Evolutionary conservation across 2,329 filamentous ascomycete genomes (phyloP).

Genomic region (Tolypocladium amazonense): DNA sequence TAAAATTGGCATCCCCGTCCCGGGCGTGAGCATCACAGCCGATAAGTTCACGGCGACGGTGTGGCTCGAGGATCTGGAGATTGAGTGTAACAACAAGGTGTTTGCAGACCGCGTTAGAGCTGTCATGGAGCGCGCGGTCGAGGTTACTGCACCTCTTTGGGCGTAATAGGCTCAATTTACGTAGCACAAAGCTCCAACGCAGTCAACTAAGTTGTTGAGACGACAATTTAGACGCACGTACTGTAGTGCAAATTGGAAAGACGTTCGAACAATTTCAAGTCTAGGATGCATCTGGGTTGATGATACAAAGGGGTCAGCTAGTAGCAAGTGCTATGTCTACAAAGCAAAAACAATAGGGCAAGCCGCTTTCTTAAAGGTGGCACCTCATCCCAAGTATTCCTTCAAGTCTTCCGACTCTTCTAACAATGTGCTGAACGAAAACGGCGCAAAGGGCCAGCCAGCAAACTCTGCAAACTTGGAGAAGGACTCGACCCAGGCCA

Average conservation of each 20-base stretch:
- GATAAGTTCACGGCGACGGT: slow-evolving; percentile 82
- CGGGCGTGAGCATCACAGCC: slow-evolving; percentile 75
- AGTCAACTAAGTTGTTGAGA: not conserved
- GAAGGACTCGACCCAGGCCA: slow-evolving; percentile 97
- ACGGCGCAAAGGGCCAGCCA: slow-evolving; percentile 77
- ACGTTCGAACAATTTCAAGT: not conserved
- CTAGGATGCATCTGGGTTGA: slow-evolving; percentile 9
- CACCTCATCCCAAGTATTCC: slow-evolving; percentile 38
- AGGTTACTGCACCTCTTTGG: slow-evolving; percentile 73
- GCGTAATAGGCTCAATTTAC: slow-evolving; percentile 18
- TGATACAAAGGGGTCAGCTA: slow-evolving; percentile 17
- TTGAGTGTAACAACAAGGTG: slow-evolving; percentile 72
- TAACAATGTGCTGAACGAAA: slow-evolving; percentile 74
- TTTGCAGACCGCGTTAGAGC: slow-evolving; percentile 77
- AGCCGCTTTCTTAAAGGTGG: slow-evolving; percentile 3
- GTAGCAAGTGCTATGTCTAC: slow-evolving; percentile 15
- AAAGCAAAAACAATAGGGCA: slow-evolving; percentile 9
- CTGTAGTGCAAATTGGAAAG: not conserved
- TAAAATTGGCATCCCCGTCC: slow-evolving; percentile 78
- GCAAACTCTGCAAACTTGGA: slow-evolving; percentile 94
- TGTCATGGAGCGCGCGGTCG: slow-evolving; percentile 81
- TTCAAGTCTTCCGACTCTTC: slow-evolving; percentile 66
- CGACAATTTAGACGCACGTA: not conserved
- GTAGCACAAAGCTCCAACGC: not conserved
- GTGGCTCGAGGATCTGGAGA: slow-evolving; percentile 85